Percentiles rank a stretch among this genome's conserved stretches.
Conservation (phyloP, 2,329 filamentous ascomycete genomes). For the Dothideomycetes sp. region DNA sequence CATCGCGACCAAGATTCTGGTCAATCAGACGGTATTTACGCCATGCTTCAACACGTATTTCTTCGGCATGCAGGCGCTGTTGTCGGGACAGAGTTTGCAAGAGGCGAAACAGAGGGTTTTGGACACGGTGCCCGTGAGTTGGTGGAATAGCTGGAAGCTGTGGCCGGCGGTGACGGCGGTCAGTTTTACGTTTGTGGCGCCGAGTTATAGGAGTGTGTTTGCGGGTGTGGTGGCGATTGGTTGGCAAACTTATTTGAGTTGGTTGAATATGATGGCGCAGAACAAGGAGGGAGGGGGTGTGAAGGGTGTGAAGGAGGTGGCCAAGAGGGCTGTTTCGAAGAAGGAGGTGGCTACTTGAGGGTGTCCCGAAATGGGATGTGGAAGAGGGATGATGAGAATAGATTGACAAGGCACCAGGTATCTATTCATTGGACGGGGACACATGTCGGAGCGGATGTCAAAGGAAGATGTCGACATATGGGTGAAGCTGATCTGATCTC, state of each 20-base stretch:
- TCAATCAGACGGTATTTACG: conserved; percentile 75
- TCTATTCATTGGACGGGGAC: too few species aligned
- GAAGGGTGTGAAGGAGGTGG: background rate
- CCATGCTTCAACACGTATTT: conserved; percentile 50
- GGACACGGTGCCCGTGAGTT: conserved; percentile 66
- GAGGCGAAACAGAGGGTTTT: conserved; percentile 63
- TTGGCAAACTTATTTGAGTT: conserved; percentile 87
- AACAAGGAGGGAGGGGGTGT: conserved; percentile 35
- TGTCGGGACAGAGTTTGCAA: conserved; percentile 50
- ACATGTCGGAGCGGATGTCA: too few species aligned
- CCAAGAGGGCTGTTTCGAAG: background rate
- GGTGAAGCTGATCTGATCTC: too few species aligned
- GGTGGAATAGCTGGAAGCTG: conserved; percentile 71
- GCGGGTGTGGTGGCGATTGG: conserved; percentile 67
- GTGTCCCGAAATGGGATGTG: too few species aligned
- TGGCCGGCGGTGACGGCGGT: conserved; percentile 85
- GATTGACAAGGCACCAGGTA: background rate
- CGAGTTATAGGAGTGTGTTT: conserved; percentile 74
- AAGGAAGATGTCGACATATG: too few species aligned
- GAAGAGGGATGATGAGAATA: background rate
- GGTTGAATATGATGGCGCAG: conserved; percentile 67
- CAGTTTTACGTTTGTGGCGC: conserved; percentile 72
- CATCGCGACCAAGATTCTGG: conserved; percentile 63
- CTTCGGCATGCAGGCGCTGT: conserved; percentile 41
- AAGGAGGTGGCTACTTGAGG: conserved; percentile 5